Conservation (phyloP, 345 rosid species). For the Conringia planisiliqua region DNA sequence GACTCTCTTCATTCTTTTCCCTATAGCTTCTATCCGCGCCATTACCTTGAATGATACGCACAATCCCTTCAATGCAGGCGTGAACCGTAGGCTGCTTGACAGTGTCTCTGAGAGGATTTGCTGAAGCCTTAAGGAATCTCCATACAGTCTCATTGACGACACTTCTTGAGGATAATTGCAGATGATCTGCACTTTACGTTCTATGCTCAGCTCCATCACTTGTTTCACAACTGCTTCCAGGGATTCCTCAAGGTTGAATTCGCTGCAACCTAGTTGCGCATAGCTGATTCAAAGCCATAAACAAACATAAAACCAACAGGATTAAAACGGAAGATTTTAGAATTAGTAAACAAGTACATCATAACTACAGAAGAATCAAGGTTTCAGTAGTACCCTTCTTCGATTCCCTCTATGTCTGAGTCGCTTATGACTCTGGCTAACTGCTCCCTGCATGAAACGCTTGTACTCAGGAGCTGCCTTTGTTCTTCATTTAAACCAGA, state of each 20-base stretch:
- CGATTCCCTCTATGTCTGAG: slow-evolving; percentile 64
- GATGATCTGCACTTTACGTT: slow-evolving; percentile 52
- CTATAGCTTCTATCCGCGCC: slow-evolving; percentile 51
- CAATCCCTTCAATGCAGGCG: slow-evolving; percentile 53
- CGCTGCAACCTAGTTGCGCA: slow-evolving; percentile 41
- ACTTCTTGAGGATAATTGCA: slow-evolving; percentile 49
- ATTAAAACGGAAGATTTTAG: neutral
- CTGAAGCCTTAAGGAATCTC: slow-evolving; percentile 75
- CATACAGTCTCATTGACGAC: slow-evolving; percentile 54
- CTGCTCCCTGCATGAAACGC: slow-evolving; percentile 61
- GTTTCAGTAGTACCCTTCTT: slow-evolving; percentile 56
- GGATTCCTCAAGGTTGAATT: slow-evolving; percentile 64
- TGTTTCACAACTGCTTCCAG: slow-evolving; percentile 60
- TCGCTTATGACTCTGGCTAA: slow-evolving; percentile 57
- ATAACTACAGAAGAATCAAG: slow-evolving; percentile 1
- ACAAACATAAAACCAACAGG: neutral
- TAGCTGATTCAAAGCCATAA: slow-evolving; percentile 46
- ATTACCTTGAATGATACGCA: slow-evolving; percentile 49
- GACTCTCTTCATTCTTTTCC: slow-evolving; percentile 52
- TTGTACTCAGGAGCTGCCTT: slow-evolving; percentile 51
- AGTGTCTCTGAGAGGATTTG: slow-evolving; percentile 73
- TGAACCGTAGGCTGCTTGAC: slow-evolving; percentile 50
- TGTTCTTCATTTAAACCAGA: slow-evolving; percentile 58
- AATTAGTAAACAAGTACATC: neutral
- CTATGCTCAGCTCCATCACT: slow-evolving; percentile 52